Percentiles rank a stretch among this genome's conserved stretches.
Evolutionary conservation across 2,329 filamentous ascomycete genomes (phyloP).

Genomic region (Claviceps maximensis): DNA sequence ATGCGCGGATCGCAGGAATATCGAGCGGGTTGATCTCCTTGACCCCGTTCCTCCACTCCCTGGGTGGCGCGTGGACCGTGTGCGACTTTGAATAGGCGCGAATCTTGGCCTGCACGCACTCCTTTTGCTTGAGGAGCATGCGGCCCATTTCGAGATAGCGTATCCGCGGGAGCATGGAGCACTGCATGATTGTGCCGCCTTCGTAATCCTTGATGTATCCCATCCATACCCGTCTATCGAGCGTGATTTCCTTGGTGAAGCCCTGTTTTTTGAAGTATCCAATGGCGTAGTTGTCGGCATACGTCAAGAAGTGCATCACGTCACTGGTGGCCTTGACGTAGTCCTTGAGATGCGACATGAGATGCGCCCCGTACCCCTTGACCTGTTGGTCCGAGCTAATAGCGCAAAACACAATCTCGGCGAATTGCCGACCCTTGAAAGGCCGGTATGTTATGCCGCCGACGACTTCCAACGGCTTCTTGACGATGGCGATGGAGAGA

Average conservation of each 20-base stretch:
- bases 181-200: constrained; percentile 98
- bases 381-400: constrained; percentile 97
- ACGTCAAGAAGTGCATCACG: constrained; percentile 97
- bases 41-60: constrained; percentile 69
- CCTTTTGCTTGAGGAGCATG: constrained; percentile 96
- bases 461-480: constrained; percentile 89
- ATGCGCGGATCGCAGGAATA: constrained; percentile 78
- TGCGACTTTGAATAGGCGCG: constrained; percentile 81
- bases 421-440: constrained; percentile 83
- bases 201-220: constrained; percentile 99
- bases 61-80: constrained; percentile 71
- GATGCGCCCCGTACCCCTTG: constrained; percentile 92
- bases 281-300: constrained; percentile 97
- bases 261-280: constrained; percentile 99
- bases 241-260: constrained; percentile 95
- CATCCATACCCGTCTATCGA: constrained; percentile 90
- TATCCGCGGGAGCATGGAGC: constrained; percentile 88
- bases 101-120: constrained; percentile 89
- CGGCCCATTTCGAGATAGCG: constrained; percentile 86
- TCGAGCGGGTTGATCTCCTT: constrained; percentile 69
- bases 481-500: constrained; percentile 91
- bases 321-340: constrained; percentile 95
- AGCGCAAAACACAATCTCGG: constrained; percentile 97
- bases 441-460: constrained; percentile 94
- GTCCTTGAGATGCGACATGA: constrained; percentile 97